phyloP scores from a whole-genome alignment of 257 asterid species.

The Petrea volubilis region DNA sequence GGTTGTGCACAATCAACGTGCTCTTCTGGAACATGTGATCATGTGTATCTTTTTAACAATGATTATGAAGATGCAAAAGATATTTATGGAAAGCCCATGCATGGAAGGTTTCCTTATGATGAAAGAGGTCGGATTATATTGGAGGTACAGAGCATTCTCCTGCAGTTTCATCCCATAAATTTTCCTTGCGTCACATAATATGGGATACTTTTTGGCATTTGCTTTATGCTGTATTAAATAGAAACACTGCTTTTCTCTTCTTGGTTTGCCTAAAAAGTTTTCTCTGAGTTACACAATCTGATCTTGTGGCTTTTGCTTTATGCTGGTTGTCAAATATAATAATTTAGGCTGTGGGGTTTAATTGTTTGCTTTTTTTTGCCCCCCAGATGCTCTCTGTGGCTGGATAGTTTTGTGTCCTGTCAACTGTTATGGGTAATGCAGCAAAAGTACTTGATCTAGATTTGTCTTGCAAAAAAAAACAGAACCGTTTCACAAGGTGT shows the following conservation, averaged over 20 bases:
- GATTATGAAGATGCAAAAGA: constrained; percentile 96
- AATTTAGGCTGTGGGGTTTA: background rate
- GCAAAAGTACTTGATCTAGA: background rate
- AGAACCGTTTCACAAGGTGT: background rate
- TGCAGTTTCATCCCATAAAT: constrained; percentile 1
- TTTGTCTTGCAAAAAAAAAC: constrained; percentile 4
- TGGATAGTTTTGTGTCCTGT: background rate
- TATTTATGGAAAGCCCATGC: constrained; percentile 83
- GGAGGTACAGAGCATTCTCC: constrained; percentile 67
- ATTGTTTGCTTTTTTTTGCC: background rate
- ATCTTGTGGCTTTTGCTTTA: background rate
- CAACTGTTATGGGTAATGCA: constrained; percentile 3
- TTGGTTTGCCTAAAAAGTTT: background rate
- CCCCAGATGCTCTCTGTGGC: background rate
- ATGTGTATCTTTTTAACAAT: constrained; percentile 85
- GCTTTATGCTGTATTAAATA: constrained; percentile 12
- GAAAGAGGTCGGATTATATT: constrained; percentile 91
- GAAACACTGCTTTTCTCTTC: background rate
- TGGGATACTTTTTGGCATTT: background rate
- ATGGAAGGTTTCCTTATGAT: constrained; percentile 90
- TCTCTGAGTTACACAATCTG: background rate
- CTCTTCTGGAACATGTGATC: constrained; percentile 77
- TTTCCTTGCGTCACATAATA: background rate
- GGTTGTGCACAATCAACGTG: constrained; percentile 68
- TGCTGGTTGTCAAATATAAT: background rate